Conservation (phyloP, 2,329 filamentous ascomycete species). For the Phialemonium atrogriseum region DNA sequence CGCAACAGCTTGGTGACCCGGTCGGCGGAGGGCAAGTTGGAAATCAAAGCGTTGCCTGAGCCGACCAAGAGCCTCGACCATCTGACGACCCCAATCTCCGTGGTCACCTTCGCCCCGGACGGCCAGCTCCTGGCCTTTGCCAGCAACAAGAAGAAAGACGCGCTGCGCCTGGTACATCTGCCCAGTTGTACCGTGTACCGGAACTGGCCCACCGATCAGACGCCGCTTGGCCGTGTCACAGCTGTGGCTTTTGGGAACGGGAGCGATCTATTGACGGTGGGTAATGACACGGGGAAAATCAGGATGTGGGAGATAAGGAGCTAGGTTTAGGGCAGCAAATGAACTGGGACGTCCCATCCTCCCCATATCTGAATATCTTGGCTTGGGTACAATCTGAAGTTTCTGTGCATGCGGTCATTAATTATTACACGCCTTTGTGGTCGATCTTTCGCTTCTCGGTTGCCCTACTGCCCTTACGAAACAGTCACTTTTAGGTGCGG, state of each 20-base stretch:
- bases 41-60: slow-evolving; percentile 58
- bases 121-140: slow-evolving; percentile 84
- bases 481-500: no score
- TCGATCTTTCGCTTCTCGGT: no score
- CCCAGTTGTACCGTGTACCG: slow-evolving; percentile 89
- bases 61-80: slow-evolving; percentile 74
- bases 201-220: slow-evolving; percentile 93
- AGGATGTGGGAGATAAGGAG: slow-evolving; percentile 80
- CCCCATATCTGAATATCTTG: no score
- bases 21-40: slow-evolving; percentile 21
- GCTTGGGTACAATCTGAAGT: no score
- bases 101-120: slow-evolving; percentile 75
- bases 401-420: no score
- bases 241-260: slow-evolving; percentile 59
- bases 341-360: no score
- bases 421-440: no score
- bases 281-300: slow-evolving; percentile 82
- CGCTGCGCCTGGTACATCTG: slow-evolving; percentile 78
- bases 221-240: slow-evolving; percentile 77
- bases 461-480: no score
- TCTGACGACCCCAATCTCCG: slow-evolving; percentile 75
- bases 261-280: slow-evolving; percentile 70
- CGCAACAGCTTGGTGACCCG: slow-evolving; percentile 52
- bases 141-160: slow-evolving; percentile 81
- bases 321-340: no score